Evolutionary conservation across 208 protist genomes (phyloP), one percentile per base, ranked within the genome.

Genomic region (Acanthamoeba sp.): DNA sequence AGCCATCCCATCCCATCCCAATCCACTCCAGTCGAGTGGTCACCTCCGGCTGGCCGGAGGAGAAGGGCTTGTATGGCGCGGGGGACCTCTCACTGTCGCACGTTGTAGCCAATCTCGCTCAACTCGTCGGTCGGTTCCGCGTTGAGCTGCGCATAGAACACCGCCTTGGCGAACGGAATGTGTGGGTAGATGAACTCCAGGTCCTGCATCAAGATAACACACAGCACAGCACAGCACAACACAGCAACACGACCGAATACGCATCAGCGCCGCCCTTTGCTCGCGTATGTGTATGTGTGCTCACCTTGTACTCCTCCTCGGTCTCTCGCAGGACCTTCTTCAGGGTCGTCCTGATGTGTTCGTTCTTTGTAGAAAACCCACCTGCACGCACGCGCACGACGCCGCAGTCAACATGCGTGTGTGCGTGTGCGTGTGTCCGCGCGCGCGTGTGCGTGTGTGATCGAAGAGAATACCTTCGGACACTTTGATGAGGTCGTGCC

Each of bases 351-450:
- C 32, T 87, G 4, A 87, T 87, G 22, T 59, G 38, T 22, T 29
- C 78, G 42, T 57, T 87, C 78, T 87, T 87, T 5, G 78, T 87
- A 7, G 78, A 87, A 40, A 87, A 87, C 14, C 78, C 78, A 7
- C 48, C 42, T 87, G 29, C 22, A n/a, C n/a, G n/a, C n/a, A n/a
- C n/a, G n/a, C n/a, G n/a, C n/a, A n/a, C n/a, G n/a, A n/a, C n/a
- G n/a, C n/a, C n/a, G n/a, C n/a, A n/a, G n/a, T n/a, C n/a, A n/a
- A n/a, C n/a, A n/a, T n/a, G 40, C 6, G 40, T 18, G 42, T 10
- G 40, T 32, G 29, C 3, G 29, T 52, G 73, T 40, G 34, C 16
- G 69, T n/a, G n/a, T n/a, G n/a, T n/a, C n/a, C n/a, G n/a, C 24
- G 29, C 22, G 40, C 6, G 40, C 4, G 42, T 10, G 40, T 32